Evolutionary conservation across 169 alveolate genomes (phyloP).

Genomic region (Toxoplasma gondii): DNA sequence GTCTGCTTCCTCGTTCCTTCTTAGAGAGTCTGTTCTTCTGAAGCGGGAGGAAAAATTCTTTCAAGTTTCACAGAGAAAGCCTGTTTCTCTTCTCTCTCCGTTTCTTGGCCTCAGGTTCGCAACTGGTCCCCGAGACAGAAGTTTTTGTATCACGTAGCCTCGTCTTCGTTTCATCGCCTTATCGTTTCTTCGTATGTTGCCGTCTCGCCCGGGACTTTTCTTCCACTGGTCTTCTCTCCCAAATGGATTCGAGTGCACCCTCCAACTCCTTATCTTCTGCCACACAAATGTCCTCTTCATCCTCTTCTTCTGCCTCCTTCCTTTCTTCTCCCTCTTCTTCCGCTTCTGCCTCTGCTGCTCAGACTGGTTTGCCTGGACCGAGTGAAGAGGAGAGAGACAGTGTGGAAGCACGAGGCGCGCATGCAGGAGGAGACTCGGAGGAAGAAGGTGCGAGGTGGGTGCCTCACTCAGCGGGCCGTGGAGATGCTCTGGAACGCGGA

Average conservation of each 20-base stretch:
- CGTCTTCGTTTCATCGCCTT: neutral
- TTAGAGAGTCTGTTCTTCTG: neutral
- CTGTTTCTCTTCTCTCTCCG: neutral
- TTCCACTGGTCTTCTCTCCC: neutral
- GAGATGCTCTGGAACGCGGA: neutral
- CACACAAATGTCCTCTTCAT: neutral
- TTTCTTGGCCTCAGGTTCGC: neutral
- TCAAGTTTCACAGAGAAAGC: neutral
- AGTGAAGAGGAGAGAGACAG: neutral
- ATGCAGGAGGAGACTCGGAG: too few species aligned
- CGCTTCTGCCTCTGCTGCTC: neutral
- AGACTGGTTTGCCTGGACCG: neutral
- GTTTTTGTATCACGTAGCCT: too few species aligned
- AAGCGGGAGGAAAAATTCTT: too few species aligned
- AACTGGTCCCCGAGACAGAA: neutral
- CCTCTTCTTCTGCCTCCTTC: neutral
- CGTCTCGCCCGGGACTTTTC: neutral
- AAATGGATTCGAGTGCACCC: neutral
- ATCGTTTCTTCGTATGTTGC: neutral
- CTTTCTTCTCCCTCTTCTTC: neutral
- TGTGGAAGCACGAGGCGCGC: neutral
- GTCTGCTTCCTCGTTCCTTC: neutral
- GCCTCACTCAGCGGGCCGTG: neutral
- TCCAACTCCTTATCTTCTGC: neutral
- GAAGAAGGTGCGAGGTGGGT: too few species aligned